phyloP scores from a whole-genome alignment of 805 yeast species.

The Tetrapisispora nanseiensis region DNA sequence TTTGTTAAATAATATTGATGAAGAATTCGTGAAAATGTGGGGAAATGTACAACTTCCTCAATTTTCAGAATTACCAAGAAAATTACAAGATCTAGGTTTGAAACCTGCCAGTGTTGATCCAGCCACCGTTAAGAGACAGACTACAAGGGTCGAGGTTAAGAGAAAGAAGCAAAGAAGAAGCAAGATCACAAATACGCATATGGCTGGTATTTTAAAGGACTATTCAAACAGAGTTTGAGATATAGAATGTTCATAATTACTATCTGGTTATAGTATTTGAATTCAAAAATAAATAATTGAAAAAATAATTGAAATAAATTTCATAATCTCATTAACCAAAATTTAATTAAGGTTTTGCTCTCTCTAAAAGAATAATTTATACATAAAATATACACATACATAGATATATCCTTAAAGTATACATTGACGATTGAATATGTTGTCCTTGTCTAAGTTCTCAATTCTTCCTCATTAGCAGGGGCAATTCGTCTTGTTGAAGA shows the following conservation, averaged over 20 bases:
- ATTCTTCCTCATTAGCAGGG: neutral
- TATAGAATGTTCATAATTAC: neutral
- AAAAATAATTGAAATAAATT: no score
- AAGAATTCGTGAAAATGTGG: slow-evolving; percentile 81
- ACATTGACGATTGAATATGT: no score
- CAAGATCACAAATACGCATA: slow-evolving; percentile 89
- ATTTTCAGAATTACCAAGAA: slow-evolving; percentile 68
- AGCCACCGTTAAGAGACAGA: slow-evolving; percentile 65
- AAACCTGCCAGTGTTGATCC: slow-evolving; percentile 98
- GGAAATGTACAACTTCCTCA: slow-evolving; percentile 67
- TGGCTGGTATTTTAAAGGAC: slow-evolving; percentile 91
- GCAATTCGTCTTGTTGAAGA: slow-evolving; percentile 4
- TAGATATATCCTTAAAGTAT: no score
- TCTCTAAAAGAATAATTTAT: no score
- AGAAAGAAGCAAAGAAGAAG: slow-evolving; percentile 89
- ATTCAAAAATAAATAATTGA: neutral
- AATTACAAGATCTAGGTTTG: slow-evolving; percentile 71
- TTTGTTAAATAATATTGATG: slow-evolving; percentile 53
- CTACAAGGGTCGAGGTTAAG: slow-evolving; percentile 52
- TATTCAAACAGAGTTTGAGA: slow-evolving; percentile 37
- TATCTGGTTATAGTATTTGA: slow-evolving; percentile 2
- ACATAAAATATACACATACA: no score
- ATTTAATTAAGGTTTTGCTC: no score
- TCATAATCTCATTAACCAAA: no score
- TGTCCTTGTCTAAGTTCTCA: no score